Evolutionary conservation across 208 protist species (phyloP).

Genomic region (Acanthamoeba polyphaga): DNA sequence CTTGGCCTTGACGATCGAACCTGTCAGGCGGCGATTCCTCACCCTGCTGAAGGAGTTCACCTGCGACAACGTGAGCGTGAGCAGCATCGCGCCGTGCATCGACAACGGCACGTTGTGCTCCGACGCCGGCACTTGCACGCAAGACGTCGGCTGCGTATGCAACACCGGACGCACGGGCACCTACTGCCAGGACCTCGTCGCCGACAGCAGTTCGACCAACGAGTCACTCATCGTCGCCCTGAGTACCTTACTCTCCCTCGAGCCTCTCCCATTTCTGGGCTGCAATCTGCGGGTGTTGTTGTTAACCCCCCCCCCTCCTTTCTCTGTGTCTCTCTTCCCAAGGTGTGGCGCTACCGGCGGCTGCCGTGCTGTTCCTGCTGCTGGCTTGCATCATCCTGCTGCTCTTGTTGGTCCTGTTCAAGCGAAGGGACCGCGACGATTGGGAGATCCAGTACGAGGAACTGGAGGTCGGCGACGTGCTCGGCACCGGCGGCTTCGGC

Average conservation of each 20-base stretch:
- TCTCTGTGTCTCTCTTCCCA: no score
- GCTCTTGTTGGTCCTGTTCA: not conserved
- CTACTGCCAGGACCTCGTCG: not conserved
- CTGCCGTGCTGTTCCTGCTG: not conserved
- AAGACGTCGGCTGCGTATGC: not conserved
- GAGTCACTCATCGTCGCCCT: not conserved
- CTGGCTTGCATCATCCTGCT: not conserved
- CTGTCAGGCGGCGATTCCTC: not conserved
- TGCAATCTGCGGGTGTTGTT: no score
- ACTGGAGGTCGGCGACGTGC: not conserved
- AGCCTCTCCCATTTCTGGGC: no score
- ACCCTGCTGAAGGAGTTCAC: not conserved
- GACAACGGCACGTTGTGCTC: not conserved
- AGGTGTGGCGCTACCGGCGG: not conserved
- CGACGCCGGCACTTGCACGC: not conserved
- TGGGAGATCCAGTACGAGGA: slow-evolving; percentile 13
- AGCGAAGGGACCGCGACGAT: not conserved
- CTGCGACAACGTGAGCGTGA: not conserved
- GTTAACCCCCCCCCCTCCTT: no score
- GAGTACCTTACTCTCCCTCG: not conserved
- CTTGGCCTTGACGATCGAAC: not conserved
- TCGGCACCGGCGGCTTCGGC: not conserved
- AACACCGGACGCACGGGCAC: not conserved
- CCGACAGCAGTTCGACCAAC: not conserved
- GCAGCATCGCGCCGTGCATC: not conserved